Base-by-base conservation (phyloP, 2,329 filamentous ascomycete genomes). In the Penicillium sp. region DNA sequence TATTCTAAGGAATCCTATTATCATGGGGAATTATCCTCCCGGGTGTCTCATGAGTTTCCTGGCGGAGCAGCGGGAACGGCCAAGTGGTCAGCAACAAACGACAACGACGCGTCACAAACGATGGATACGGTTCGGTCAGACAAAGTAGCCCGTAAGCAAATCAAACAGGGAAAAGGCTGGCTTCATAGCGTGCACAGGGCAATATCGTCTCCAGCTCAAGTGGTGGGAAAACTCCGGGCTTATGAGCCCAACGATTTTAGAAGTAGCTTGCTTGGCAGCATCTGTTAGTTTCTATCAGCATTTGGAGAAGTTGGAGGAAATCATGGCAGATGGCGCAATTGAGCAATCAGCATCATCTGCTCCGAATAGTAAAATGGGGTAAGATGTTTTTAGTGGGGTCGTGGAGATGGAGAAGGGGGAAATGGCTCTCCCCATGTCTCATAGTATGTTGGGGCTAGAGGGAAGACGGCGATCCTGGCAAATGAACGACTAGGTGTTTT, bases 101-200 rank as follows among this genome's bases (percentile, higher is more conserved):
- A 37, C 28, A 21, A 59, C 3, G 36, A 34, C 1, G 16, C 49
- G 26, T 31, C 44, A 14, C 40, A 28, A 36, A 48, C 54, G 2
- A 46, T 11, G 10, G 54, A 54, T 36, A 5, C 55, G 49, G 52
- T 54, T 6, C 55, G 49, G 52, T 54, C 46, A 13, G 36, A 29
- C 21, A 8, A 10, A 31, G 19, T 10, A 14, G 21, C 21, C 31
- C 26, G 19, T 8, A 37, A n/a, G 34, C 13, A 19, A 37, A 39
- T 23, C 18, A 48, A 23, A 3, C 26, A 19, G 10, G 31, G 19
- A 19, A n/a, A 50, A 1, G 40, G 24, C 11, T 28, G 51, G 3
- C 47, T 24, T 48, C 36, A 48, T 40, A 16, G 31, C n/a, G n/a
- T 36, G 7, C 31, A 48, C 16, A 48, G 23, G 29, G 18, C 21